Conservation (phyloP, 257 asterid species). For the Solanum etuberosum region DNA sequence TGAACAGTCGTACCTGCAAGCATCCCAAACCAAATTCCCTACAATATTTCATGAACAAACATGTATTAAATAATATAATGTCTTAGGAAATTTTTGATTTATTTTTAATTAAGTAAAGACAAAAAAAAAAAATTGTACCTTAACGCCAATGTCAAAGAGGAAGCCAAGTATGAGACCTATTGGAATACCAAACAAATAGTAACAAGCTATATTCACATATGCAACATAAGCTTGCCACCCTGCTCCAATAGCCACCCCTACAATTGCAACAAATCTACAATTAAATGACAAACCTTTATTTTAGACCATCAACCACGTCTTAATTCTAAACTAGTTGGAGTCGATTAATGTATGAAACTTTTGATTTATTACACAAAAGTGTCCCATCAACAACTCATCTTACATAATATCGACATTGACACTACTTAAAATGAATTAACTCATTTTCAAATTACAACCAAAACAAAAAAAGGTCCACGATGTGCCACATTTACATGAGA, state of each 20-base stretch:
- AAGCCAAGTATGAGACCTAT: constrained; percentile 26
- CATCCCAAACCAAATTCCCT: constrained; percentile 55
- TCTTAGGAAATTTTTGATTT: too few species aligned
- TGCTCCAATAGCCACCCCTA: constrained; percentile 52
- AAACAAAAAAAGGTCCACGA: too few species aligned
- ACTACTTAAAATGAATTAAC: too few species aligned
- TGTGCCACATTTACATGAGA: too few species aligned
- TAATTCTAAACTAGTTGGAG: neutral
- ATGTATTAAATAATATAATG: too few species aligned
- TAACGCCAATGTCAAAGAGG: constrained; percentile 22
- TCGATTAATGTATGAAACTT: neutral
- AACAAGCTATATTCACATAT: constrained; percentile 27
- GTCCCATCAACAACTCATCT: too few species aligned
- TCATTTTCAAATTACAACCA: too few species aligned
- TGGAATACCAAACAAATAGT: constrained; percentile 33
- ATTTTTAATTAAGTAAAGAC: neutral
- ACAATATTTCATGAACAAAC: neutral
- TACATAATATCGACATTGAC: too few species aligned
- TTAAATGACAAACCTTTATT: too few species aligned
- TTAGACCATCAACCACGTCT: neutral
- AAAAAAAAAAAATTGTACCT: constrained; percentile 2
- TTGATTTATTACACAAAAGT: too few species aligned
- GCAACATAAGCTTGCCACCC: constrained; percentile 51
- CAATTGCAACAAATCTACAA: neutral
- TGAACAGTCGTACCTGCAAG: constrained; percentile 26